Evolutionary conservation across 768 basidiomycete species (phyloP).

Genomic region (Leccinellum luteum): DNA sequence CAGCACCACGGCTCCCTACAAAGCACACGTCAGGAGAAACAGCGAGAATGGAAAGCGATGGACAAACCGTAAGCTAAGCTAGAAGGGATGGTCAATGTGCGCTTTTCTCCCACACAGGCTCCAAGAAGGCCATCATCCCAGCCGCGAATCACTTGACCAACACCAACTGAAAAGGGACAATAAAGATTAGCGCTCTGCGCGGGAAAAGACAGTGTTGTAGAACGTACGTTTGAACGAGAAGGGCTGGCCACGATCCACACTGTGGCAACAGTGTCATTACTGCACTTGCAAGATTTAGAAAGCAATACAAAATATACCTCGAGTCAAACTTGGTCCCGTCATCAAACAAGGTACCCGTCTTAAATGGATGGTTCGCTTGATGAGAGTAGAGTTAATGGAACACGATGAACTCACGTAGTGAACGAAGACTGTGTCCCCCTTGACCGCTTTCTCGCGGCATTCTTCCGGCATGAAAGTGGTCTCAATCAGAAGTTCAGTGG

Average conservation of each 20-base stretch:
- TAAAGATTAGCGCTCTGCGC: slow-evolving; percentile 1
- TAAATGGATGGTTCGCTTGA: not conserved
- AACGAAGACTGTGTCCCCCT: slow-evolving; percentile 64
- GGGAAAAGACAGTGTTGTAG: not conserved
- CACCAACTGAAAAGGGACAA: slow-evolving; percentile 51
- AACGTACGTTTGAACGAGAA: slow-evolving; percentile 73
- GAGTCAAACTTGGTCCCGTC: slow-evolving; percentile 89
- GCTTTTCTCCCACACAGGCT: slow-evolving; percentile 88
- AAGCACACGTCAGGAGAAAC: not conserved
- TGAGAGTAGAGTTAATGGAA: not conserved
- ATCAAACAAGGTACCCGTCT: slow-evolving; percentile 73
- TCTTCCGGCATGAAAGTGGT: slow-evolving; percentile 56
- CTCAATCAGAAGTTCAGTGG: slow-evolving; percentile 59
- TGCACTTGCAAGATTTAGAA: not conserved
- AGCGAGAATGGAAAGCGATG: not conserved
- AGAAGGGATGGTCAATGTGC: slow-evolving; percentile 83
- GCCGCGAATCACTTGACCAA: slow-evolving; percentile 78
- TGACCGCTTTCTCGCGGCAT: slow-evolving; percentile 53
- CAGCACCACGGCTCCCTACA: slow-evolving; percentile 72
- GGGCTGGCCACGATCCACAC: slow-evolving; percentile 70
- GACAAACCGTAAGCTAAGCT: slow-evolving; percentile 77
- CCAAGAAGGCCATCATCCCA: slow-evolving; percentile 83
- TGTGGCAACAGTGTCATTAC: slow-evolving; percentile 24
- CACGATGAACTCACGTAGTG: slow-evolving; percentile 64
- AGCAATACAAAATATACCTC: slow-evolving; percentile 55